Conservation (phyloP, 192 early-diverging fungal genomes). For the Gorgonomyces haynaldii region DNA sequence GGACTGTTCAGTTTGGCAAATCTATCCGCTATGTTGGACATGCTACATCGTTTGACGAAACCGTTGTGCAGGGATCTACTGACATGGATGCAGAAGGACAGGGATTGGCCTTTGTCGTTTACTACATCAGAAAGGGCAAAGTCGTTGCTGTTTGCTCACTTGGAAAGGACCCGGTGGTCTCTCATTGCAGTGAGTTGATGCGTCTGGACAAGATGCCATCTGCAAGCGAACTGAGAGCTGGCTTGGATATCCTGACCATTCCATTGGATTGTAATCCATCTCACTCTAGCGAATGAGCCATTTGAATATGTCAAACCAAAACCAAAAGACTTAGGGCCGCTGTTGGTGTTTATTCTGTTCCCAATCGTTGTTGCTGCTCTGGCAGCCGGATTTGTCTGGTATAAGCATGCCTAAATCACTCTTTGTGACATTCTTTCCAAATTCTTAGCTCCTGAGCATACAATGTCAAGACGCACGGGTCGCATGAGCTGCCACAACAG, state of each 20-base stretch:
- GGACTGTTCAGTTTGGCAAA: conserved; percentile 43
- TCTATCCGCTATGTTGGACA: conserved; percentile 43
- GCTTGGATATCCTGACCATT: conserved; percentile 11
- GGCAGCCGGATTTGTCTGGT: too few relatives aligned
- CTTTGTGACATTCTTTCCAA: conserved; percentile 11
- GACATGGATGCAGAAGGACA: conserved; percentile 9
- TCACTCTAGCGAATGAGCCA: conserved; percentile 1
- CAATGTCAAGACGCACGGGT: conserved; percentile 5
- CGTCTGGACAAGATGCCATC: conserved; percentile 15
- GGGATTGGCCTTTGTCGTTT: conserved; percentile 14
- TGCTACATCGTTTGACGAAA: conserved; percentile 38
- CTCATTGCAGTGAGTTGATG: conserved; percentile 15
- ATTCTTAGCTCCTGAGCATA: conserved; percentile 9
- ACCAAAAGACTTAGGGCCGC: too few relatives aligned
- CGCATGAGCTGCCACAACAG: conserved; percentile 6
- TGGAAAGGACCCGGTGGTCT: conserved; percentile 15
- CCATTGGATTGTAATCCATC: conserved; percentile 8
- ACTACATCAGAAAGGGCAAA: conserved; percentile 9
- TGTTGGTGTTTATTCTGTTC: not conserved
- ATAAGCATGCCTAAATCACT: too few relatives aligned
- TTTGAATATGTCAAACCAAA: not conserved
- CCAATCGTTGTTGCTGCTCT: not conserved
- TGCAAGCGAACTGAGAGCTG: conserved; percentile 7
- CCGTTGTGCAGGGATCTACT: conserved; percentile 10
- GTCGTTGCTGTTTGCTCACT: conserved; percentile 13